Conservation (phyloP, 768 basidiomycete species). For the Psilocybe sp. region DNA sequence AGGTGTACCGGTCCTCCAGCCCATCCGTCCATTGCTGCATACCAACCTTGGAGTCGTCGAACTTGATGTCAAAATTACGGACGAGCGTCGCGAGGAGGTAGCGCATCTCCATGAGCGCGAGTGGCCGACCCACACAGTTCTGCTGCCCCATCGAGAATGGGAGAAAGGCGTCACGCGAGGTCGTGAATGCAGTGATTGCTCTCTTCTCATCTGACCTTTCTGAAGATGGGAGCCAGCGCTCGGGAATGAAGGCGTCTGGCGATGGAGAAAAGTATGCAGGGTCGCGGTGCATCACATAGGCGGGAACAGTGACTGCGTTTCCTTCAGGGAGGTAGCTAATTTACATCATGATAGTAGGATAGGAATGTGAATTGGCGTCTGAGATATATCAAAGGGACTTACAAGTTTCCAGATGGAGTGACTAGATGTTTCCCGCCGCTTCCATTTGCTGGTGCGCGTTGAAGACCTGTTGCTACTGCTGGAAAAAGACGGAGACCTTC, state of each 20-base stretch:
- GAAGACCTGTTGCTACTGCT: conserved; percentile 29
- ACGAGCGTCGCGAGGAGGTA: conserved; percentile 23
- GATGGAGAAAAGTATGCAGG: conserved; percentile 32
- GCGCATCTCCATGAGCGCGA: conserved; percentile 28
- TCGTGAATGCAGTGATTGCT: conserved; percentile 9
- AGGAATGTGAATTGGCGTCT: background rate
- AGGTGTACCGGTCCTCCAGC: conserved; percentile 22
- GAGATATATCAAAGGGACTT: background rate
- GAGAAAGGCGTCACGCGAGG: conserved; percentile 27
- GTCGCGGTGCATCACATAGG: conserved; percentile 32
- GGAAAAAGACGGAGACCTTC: conserved; percentile 35
- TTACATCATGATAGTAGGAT: background rate
- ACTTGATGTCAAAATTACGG: conserved; percentile 25
- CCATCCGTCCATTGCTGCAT: conserved; percentile 21
- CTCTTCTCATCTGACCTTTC: background rate
- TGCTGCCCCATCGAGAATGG: conserved; percentile 42
- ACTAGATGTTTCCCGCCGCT: conserved; percentile 23
- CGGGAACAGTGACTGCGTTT: conserved; percentile 31
- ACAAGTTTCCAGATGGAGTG: background rate
- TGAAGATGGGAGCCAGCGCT: conserved; percentile 27
- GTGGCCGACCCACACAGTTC: conserved; percentile 42
- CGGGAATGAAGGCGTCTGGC: conserved; percentile 34
- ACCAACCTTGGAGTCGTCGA: conserved; percentile 19
- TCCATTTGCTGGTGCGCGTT: conserved; percentile 27
- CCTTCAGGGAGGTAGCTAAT: conserved; percentile 38